These are phyloP conservation scores for Botryobasidium botryosum DNA, from an alignment of 768 basidiomycete species.

Conservation along the genomic window DNA sequence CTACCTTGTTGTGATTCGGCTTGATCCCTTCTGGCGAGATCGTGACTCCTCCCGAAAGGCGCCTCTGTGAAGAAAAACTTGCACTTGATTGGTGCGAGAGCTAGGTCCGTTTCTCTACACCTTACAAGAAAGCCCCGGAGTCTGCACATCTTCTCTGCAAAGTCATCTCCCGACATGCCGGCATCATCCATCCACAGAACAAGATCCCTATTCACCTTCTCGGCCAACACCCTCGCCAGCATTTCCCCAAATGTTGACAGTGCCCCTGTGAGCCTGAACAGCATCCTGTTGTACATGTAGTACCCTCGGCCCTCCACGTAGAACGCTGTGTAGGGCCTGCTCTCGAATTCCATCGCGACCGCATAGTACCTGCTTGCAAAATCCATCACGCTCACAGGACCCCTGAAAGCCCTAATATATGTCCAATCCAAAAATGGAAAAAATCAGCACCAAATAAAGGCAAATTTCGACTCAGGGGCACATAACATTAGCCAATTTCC, in stretches of 20 bases:
- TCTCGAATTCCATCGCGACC: constrained; percentile 10
- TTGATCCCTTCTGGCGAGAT: constrained; percentile 22
- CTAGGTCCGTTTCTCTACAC: constrained; percentile 19
- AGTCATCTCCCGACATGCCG: constrained; percentile 20
- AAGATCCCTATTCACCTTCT: constrained; percentile 11
- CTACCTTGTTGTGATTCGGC: constrained; percentile 25
- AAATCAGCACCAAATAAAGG: too few relatives aligned
- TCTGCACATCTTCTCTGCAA: constrained; percentile 17
- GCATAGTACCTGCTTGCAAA: constrained; percentile 25
- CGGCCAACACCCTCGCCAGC: constrained; percentile 10
- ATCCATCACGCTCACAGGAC: constrained; percentile 23
- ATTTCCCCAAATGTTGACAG: constrained; percentile 21
- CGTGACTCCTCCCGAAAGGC: constrained; percentile 22
- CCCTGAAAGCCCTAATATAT: too few relatives aligned
- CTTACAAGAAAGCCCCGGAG: constrained; percentile 17
- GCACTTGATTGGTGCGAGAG: constrained; percentile 23
- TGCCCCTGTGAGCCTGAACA: constrained; percentile 26
- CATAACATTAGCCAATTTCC: too few relatives aligned
- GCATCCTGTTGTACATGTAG: constrained; percentile 23
- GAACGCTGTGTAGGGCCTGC: constrained; percentile 19
- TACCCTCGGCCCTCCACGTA: constrained; percentile 26
- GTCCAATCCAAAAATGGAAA: too few relatives aligned
- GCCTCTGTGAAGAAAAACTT: constrained; percentile 23
- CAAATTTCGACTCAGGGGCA: too few relatives aligned
- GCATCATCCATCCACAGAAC: constrained; percentile 28